Evolutionary conservation across 345 rosid species (phyloP), one percentile per base, ranked within the genome.

Genomic region (Acer saccharum): DNA sequence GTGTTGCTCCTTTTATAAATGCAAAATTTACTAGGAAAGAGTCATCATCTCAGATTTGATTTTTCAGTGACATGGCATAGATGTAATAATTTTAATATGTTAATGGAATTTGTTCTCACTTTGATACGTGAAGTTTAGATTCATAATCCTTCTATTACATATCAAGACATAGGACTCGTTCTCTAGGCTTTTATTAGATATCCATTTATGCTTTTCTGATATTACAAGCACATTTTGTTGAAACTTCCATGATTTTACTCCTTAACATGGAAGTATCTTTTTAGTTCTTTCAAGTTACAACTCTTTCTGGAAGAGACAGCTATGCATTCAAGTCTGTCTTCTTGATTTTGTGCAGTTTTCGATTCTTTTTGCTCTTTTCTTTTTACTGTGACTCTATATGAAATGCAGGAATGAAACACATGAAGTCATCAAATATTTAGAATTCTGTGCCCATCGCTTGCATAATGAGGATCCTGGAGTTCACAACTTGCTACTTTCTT

Each of bases 401-500:
- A 83, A 76, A 52, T 88, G 83, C 93, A 96, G 99, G 89, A 96
- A 96, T 76, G 99, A 96, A 89, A 94, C 98, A 71, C 98, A 96
- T 79, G 98, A 95, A 91, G 98, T 96, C 73, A 92, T 96, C 77
- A 96, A 94, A 86, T 96, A 92, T 83, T 83, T 96, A 80, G 98
- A 96, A 78, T 96, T 92, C 79, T 92, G 95, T 76, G 98, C 94
- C 78, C 97, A 96, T 78, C 89, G 79, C 79, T 82, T 91, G 89
- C 93, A 92, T 80, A 94, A 90, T 74, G 98, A 96, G 91, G 99
- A 96, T 88, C 95, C 98, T 70, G 99, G 99, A 75, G 84, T 94
- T 79, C 99, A 96, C 87, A 96, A 94, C 83, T 84, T 96, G 84
- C 91, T 96, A 84, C 95, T 96, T 54, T 94, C 98, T 76, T 83